Evolutionary conservation across 2,329 filamentous ascomycete species (phyloP), one percentile per base, ranked within the genome.

Genomic region (Anisogramma anomala): DNA sequence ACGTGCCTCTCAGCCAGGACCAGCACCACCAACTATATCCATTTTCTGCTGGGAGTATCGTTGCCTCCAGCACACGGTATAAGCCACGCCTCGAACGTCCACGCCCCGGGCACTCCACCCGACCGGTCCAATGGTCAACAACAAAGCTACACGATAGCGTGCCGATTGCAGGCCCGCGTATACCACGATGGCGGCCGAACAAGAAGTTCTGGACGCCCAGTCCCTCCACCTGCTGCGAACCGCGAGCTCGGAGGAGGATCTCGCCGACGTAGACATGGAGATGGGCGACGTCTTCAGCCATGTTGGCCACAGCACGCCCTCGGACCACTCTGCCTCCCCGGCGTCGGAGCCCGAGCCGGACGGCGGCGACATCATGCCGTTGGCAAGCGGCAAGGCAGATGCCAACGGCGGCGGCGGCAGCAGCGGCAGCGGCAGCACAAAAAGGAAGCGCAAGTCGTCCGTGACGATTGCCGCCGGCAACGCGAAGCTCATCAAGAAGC

Each of bases 401-500:
- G 9, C 22, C 5, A 9, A 9, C 5, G 22, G 22, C 22, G 9
- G 22, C 22, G 22, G 22, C 22, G 9, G 22, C 22, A 35, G 33
- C 28, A 23, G 22, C 22, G 9, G 22, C 22, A 9, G 22, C 22
- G 9, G 32, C 15, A 11, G 25, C 6, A 42, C n/a, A n/a, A n/a
- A n/a, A n/a, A n/a, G 36, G 33, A 40, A 36, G 8, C 58, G 58
- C 44, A 60, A 59, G 42, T 53, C 55, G 46, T 48, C 54, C n/a
- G 50, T 53, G n/a, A 50, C 55, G 11, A 47, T 48, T 10, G 46
- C 56, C 9, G 58, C 60, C 20, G 50, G 57, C 43, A 61, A 55
- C 47, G 59, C 56, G 26, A 47, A 44, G 20, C 48, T 56, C 8
- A 57, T 62, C 45, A 77, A 77, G 56, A 55, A 87, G 55, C 76